Evolutionary conservation across 2,329 filamentous ascomycete species (phyloP).

Genomic region (Chaetomiaceae sp.): DNA sequence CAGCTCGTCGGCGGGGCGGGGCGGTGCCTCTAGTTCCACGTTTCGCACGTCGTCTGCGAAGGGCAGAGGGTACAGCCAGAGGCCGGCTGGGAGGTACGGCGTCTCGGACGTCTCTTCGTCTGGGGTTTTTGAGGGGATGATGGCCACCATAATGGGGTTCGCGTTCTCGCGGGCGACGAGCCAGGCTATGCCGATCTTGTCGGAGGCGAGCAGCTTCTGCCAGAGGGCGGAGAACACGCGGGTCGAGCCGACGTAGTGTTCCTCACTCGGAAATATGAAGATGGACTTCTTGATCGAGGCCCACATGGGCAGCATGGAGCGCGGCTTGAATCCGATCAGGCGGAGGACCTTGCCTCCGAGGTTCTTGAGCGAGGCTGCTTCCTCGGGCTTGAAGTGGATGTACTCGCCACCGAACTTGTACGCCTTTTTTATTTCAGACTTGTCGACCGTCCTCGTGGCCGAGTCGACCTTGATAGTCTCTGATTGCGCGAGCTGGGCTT

Average conservation of each 20-base stretch:
- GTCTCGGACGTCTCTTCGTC: constrained; percentile 61
- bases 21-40: constrained; percentile 52
- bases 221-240: constrained; percentile 89
- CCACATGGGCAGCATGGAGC: constrained; percentile 72
- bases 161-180: constrained; percentile 79
- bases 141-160: constrained; percentile 71
- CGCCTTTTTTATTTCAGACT: constrained; percentile 78
- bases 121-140: constrained; percentile 69
- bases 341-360: constrained; percentile 81
- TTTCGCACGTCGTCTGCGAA: constrained; percentile 85
- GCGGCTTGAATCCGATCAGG: constrained; percentile 89
- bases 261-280: constrained; percentile 92
- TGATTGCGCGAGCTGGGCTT: constrained; percentile 71
- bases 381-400: constrained; percentile 78
- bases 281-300: constrained; percentile 79
- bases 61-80: constrained; percentile 86
- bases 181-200: constrained; percentile 86
- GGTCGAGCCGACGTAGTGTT: constrained; percentile 83
- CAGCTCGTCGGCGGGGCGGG: constrained; percentile 63
- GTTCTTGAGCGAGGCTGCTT: constrained; percentile 70
- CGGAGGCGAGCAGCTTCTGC: constrained; percentile 73
- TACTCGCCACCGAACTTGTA: constrained; percentile 95
- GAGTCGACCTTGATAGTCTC: constrained; percentile 72
- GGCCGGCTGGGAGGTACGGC: constrained; percentile 70
- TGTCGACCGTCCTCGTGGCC: constrained; percentile 74